A percentile compares a stretch with the other conserved stretches of the same genome.
phyloP scores from a whole-genome alignment of 805 yeast genomes.

The Candida takata region DNA sequence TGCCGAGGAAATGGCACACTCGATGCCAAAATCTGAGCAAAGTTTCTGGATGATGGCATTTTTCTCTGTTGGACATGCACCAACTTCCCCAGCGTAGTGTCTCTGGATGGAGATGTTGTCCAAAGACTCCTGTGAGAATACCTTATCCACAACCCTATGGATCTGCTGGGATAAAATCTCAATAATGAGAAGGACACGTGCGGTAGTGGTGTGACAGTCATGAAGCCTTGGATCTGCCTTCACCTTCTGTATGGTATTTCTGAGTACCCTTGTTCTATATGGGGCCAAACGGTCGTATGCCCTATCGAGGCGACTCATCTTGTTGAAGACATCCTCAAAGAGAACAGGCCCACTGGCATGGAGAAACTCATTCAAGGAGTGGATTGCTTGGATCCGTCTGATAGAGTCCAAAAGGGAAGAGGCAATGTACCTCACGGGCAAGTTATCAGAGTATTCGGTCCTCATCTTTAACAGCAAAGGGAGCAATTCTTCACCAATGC shows the following conservation, averaged over 20 bases:
- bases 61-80: slow-evolving; percentile 4
- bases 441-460: slow-evolving; percentile 2
- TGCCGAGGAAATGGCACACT: slow-evolving; percentile 1
- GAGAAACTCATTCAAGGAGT: neutral
- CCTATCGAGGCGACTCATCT: slow-evolving; percentile 13
- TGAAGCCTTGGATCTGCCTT: neutral
- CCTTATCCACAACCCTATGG: slow-evolving; percentile 1
- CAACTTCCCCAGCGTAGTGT: slow-evolving; percentile 14
- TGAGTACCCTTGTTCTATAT: slow-evolving; percentile 7
- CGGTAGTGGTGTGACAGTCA: slow-evolving; percentile 3
- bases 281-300: slow-evolving; percentile 16
- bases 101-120: slow-evolving; percentile 12
- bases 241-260: slow-evolving; percentile 2
- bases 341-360: neutral
- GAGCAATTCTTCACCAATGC: slow-evolving; percentile 4
- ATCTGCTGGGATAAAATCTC: slow-evolving; percentile 3
- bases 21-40: slow-evolving; percentile 5
- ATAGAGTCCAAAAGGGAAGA: slow-evolving; percentile 7
- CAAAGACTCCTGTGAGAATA: slow-evolving; percentile 1
- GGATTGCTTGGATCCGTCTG: slow-evolving; percentile 2
- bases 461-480: slow-evolving; percentile 11
- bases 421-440: slow-evolving; percentile 11
- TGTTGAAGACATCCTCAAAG: slow-evolving; percentile 10
- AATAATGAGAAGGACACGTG: slow-evolving; percentile 10
- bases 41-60: slow-evolving; percentile 10